Conservation (phyloP, 2,329 filamentous ascomycete species). For the Blastomyces silverae region DNA sequence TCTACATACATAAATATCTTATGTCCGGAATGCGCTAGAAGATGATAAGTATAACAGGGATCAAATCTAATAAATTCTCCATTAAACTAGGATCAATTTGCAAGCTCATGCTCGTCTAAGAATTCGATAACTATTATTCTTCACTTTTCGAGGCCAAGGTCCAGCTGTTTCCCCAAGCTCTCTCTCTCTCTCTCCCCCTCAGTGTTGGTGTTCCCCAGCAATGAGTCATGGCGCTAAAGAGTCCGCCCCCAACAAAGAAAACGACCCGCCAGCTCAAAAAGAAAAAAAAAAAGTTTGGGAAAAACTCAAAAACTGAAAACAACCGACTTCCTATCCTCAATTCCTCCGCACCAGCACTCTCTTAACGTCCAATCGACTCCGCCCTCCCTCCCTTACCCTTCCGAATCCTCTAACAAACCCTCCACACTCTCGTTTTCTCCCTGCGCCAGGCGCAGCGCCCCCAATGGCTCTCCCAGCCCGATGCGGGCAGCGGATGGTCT, state of each 20-base stretch:
- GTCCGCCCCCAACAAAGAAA: neutral
- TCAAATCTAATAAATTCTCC: neutral
- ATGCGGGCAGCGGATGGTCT: conserved; percentile 38
- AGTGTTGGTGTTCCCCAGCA: neutral
- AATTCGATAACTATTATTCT: neutral
- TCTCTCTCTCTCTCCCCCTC: too few species aligned
- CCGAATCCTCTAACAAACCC: conserved; percentile 3
- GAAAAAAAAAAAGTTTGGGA: conserved; percentile 5
- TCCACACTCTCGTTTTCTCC: conserved; percentile 20
- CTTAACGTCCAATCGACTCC: neutral
- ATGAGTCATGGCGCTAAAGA: conserved; percentile 5
- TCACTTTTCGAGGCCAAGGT: neutral
- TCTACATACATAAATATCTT: too few species aligned
- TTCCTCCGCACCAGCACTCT: neutral
- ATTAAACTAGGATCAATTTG: neutral
- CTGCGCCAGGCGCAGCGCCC: conserved; percentile 29
- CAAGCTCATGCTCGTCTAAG: neutral
- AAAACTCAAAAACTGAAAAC: neutral
- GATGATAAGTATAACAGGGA: neutral
- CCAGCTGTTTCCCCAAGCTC: neutral
- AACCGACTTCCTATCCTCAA: neutral
- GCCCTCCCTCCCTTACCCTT: neutral
- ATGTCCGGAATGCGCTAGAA: neutral
- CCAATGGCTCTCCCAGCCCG: conserved; percentile 44
- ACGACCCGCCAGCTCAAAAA: neutral